Conservation (phyloP, 768 basidiomycete species). For the Glaciozyma martinii region DNA sequence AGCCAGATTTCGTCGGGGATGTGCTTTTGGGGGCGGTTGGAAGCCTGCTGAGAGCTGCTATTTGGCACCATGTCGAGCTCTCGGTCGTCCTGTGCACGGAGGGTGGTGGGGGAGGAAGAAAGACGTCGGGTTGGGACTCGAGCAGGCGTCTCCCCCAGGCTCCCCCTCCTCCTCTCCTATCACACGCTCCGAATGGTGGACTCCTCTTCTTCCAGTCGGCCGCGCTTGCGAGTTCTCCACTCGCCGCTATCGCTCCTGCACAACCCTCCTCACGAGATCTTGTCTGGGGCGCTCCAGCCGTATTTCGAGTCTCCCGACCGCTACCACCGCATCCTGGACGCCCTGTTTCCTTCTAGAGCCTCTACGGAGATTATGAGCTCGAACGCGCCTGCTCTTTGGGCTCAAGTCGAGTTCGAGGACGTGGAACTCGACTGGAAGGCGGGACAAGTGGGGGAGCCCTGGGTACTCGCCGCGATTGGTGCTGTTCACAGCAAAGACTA, state of each 20-base stretch:
- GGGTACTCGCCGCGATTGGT: conserved; percentile 13
- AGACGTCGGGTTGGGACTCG: no score
- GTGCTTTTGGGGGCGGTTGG: no score
- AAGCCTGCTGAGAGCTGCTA: no score
- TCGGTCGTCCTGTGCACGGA: no score
- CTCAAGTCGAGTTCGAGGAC: conserved; percentile 16
- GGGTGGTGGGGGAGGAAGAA: no score
- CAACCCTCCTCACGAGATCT: conserved; percentile 38
- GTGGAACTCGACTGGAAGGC: conserved; percentile 2
- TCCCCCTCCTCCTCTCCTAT: no score
- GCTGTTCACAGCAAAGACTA: conserved; percentile 37
- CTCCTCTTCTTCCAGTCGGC: not conserved
- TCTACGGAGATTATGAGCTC: no score
- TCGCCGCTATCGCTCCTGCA: conserved; percentile 27
- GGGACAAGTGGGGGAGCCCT: conserved; percentile 14
- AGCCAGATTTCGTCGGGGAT: no score
- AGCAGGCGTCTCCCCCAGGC: no score
- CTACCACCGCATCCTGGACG: conserved; percentile 31
- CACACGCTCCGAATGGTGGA: no score
- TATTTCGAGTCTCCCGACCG: conserved; percentile 40
- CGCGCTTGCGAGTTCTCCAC: conserved; percentile 10
- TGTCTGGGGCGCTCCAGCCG: conserved; percentile 35
- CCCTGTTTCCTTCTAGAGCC: conserved; percentile 12
- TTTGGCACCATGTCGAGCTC: no score
- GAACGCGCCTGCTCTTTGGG: no score